Evolutionary conservation across 164 flowering plant species (phyloP).

Genomic region (Macadamia integrifolia): DNA sequence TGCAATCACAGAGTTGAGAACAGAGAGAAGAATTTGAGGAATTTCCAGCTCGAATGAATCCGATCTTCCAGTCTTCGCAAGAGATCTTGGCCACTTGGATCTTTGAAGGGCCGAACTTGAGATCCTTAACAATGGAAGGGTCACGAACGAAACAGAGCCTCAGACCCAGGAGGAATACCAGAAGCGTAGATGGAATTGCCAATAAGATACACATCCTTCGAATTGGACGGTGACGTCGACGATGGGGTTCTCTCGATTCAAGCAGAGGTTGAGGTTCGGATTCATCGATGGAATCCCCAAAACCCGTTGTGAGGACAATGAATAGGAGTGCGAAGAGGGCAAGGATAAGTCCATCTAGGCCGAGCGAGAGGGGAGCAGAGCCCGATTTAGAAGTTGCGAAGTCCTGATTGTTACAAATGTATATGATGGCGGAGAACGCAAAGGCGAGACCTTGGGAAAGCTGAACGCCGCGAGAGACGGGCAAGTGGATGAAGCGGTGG

Average conservation of each 20-base stretch:
- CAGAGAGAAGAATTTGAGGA: constrained; percentile 80
- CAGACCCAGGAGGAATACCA: constrained; percentile 59
- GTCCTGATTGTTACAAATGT: constrained; percentile 54
- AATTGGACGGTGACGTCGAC: constrained; percentile 7
- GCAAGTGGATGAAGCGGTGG: constrained; percentile 64
- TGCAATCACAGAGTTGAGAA: constrained; percentile 78
- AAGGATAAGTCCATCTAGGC: constrained; percentile 65
- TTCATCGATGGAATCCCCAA: constrained; percentile 27
- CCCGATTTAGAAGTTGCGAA: constrained; percentile 30
- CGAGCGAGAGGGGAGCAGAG: constrained; percentile 44
- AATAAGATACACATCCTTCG: constrained; percentile 25
- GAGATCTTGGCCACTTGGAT: constrained; percentile 43
- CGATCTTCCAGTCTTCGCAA: constrained; percentile 75
- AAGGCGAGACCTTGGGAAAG: constrained; percentile 83
- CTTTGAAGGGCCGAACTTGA: constrained; percentile 64
- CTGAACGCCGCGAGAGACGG: constrained; percentile 93
- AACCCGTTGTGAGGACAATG: constrained; percentile 47
- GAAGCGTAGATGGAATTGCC: constrained; percentile 60
- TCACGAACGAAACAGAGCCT: constrained; percentile 56
- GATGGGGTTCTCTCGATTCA: background rate
- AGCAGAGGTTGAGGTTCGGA: background rate
- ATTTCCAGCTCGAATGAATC: constrained; percentile 65
- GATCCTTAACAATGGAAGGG: constrained; percentile 44
- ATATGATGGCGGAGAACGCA: constrained; percentile 80
- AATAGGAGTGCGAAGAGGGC: constrained; percentile 49